These are phyloP conservation scores for Elsinoe arachidis DNA, from an alignment of 2,329 filamentous ascomycete genomes.

Conservation along the genomic window DNA sequence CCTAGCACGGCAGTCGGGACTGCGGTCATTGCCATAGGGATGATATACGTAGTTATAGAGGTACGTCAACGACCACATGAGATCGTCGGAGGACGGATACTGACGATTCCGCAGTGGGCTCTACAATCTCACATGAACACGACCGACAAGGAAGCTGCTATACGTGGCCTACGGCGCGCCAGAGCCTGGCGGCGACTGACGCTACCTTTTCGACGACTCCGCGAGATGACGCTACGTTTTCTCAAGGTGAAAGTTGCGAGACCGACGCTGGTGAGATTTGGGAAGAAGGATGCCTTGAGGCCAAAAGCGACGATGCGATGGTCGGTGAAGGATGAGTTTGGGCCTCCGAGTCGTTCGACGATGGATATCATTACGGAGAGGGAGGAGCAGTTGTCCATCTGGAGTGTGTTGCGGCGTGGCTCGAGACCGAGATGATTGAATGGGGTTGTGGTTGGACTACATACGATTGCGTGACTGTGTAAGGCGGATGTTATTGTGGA, in stretches of 20 bases:
- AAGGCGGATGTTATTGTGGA: too few species aligned
- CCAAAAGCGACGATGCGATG: neutral
- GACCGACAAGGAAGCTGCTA: neutral
- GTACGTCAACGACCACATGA: constrained; percentile 6
- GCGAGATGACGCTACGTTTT: neutral
- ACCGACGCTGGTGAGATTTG: neutral
- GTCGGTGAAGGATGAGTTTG: neutral
- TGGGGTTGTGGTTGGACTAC: too few species aligned
- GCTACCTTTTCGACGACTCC: neutral
- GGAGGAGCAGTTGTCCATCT: too few species aligned
- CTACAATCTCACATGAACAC: constrained; percentile 31
- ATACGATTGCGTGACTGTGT: too few species aligned
- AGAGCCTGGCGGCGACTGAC: neutral
- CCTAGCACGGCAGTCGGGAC: constrained; percentile 26
- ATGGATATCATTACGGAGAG: too few species aligned
- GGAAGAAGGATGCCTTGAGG: neutral
- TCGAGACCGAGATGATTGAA: too few species aligned
- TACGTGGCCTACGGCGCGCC: neutral
- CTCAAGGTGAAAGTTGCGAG: neutral
- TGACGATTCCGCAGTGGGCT: constrained; percentile 25
- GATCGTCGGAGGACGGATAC: neutral
- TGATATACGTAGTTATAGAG: constrained; percentile 32
- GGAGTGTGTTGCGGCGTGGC: too few species aligned
- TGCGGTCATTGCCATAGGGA: constrained; percentile 24
- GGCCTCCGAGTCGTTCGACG: too few species aligned